Evolutionary conservation across 352 stramenopile species (phyloP), one percentile per base, ranked within the genome.

Genomic region (Phytopythium helicoides): DNA sequence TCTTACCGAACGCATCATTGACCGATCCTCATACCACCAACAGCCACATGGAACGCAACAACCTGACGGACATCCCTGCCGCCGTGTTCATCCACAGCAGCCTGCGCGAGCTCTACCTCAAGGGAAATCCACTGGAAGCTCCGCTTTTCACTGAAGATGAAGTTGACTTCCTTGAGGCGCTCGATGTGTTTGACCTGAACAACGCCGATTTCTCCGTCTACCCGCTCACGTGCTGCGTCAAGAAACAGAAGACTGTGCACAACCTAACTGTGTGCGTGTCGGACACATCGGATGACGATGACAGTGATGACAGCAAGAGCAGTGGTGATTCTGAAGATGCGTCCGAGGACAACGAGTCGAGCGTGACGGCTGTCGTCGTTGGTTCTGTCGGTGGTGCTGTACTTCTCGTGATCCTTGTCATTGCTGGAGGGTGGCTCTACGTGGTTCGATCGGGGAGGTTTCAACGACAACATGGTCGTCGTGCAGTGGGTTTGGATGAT

Each of bases 31-130:
- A 23, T 28, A 7, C 44, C 6, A 19, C 22, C 35, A 35, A 33
- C 34, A 79, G 69, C 25, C 71, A 87, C 47, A 35, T 89, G 25
- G 73, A 61, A 9, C 34, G 53, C 54, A 89, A 89, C 59, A 66
- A 78, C 8, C 64, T 89, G 26, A 73, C 69, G 1, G 62, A 59
- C 15, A 76, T 87, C 25, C 79, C 76, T 2, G 26, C 50, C 4
- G 62, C 64, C 6, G 64, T 89, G 10, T 89, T 79, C 49, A 62
- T 68, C 7, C 71, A 86, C 54, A 44, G 66, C 15, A 68, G 50
- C 3, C 63, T 89, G 18, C 49, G 71, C 37, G 51, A 64, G 31
- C 56, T 89, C 10, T 62, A 74, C 26, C 55, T 89, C 16, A 58
- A 70, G 1, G 46, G 58, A 22, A 87, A 89, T 46, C 77, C 73